phyloP scores from a whole-genome alignment of 2,329 filamentous ascomycete species.

The Colletotrichum gloeosporioides region DNA sequence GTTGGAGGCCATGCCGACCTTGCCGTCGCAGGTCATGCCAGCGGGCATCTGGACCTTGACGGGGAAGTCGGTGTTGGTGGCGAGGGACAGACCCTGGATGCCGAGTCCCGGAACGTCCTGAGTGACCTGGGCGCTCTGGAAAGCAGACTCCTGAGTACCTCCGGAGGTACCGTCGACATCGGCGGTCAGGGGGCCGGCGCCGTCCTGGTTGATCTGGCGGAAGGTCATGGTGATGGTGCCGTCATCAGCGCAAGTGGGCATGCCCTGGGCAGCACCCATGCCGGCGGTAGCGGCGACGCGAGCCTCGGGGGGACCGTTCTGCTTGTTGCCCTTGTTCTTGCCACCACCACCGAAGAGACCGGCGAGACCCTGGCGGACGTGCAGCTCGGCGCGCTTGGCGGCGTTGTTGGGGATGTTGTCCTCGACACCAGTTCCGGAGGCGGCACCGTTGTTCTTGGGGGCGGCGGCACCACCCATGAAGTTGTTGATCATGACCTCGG shows the following conservation, averaged over 20 bases:
- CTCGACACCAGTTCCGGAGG: conserved; percentile 46
- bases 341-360: conserved; percentile 31
- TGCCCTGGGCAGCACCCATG: conserved; percentile 54
- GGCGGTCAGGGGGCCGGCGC: conserved; percentile 67
- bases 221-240: conserved; percentile 69
- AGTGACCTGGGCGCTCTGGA: conserved; percentile 63
- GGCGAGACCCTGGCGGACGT: conserved; percentile 29
- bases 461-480: conserved; percentile 60
- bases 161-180: conserved; percentile 67
- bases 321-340: conserved; percentile 48
- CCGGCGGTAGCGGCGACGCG: conserved; percentile 61
- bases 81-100: conserved; percentile 61
- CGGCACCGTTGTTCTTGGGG: conserved; percentile 43
- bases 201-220: conserved; percentile 76
- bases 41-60: conserved; percentile 68
- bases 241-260: conserved; percentile 66
- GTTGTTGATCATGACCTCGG: conserved; percentile 58
- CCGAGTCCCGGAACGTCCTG: conserved; percentile 66
- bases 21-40: conserved; percentile 71
- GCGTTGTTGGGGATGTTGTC: conserved; percentile 40
- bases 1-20: conserved; percentile 61
- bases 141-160: conserved; percentile 64
- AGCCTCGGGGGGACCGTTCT: conserved; percentile 45
- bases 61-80: conserved; percentile 68
- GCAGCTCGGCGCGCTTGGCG: conserved; percentile 22